A percentile compares a stretch with the other conserved stretches of the same genome.
Evolutionary conservation across 2,329 filamentous ascomycete genomes (phyloP).

Genomic region (Gnomoniopsis sp.): DNA sequence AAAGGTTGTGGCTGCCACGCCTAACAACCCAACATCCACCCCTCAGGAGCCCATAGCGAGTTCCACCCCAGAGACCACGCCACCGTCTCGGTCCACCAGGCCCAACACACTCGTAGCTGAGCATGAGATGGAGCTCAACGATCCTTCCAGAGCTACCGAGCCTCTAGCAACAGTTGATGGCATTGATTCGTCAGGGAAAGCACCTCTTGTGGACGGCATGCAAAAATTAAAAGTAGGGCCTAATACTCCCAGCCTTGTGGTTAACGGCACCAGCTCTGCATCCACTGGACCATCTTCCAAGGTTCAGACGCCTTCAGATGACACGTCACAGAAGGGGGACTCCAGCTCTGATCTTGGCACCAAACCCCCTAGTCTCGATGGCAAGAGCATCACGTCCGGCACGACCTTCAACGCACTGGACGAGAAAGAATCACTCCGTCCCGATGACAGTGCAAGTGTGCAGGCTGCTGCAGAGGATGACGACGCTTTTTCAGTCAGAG

Average conservation of each 20-base stretch:
- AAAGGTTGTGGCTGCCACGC: constrained; percentile 22
- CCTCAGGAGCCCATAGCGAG: constrained; percentile 17
- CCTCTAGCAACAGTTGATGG: constrained; percentile 5
- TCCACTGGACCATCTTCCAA: constrained; percentile 34
- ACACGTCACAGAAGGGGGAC: constrained; percentile 55
- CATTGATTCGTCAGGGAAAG: constrained; percentile 2
- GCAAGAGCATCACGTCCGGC: constrained; percentile 89
- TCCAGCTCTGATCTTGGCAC: constrained; percentile 64
- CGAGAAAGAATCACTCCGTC: constrained; percentile 91
- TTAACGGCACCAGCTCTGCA: constrained; percentile 46
- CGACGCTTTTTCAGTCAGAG: constrained; percentile 73
- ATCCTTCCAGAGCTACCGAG: not conserved
- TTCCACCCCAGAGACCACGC: not conserved
- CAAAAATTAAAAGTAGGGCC: constrained; percentile 28
- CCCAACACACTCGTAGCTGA: not conserved
- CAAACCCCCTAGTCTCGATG: constrained; percentile 87
- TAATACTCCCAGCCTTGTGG: constrained; percentile 39
- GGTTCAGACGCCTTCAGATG: constrained; percentile 48
- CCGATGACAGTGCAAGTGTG: constrained; percentile 93
- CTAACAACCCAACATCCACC: constrained; percentile 34
- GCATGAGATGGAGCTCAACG: not conserved
- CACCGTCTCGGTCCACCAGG: constrained; percentile 1
- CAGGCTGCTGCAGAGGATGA: constrained; percentile 86
- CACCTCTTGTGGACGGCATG: constrained; percentile 27
- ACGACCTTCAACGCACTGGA: constrained; percentile 89